Conservation (phyloP, 1,284 basidiomycete genomes). For the Marasmius tenuissimus region DNA sequence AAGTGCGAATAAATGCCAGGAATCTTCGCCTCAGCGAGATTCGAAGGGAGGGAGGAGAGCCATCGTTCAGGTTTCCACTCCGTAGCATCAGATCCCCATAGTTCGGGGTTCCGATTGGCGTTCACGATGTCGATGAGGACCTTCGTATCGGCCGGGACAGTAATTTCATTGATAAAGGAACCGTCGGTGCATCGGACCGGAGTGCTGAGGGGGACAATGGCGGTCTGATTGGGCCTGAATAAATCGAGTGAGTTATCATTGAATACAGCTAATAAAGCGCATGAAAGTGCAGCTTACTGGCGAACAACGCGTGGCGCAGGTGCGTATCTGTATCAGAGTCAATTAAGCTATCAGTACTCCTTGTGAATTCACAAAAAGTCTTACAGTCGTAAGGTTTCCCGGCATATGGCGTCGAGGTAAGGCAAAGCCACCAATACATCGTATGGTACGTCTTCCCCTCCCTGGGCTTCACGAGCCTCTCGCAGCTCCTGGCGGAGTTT, state of each 20-base stretch:
- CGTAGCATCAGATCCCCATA: conserved; percentile 34
- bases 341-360: neutral
- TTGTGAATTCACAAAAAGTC: neutral
- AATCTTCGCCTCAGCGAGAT: conserved; percentile 7
- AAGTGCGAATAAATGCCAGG: conserved; percentile 16
- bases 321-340: conserved; percentile 13
- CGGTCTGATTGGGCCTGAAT: conserved; percentile 18
- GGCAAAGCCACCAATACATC: conserved; percentile 31
- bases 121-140: conserved; percentile 26
- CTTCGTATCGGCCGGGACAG: conserved; percentile 24
- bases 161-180: conserved; percentile 22
- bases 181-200: conserved; percentile 25
- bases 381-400: conserved; percentile 30
- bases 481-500: conserved; percentile 23
- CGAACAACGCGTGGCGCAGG: conserved; percentile 14
- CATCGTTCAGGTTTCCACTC: conserved; percentile 37
- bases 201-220: conserved; percentile 20
- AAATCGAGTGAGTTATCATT: neutral
- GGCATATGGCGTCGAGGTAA: conserved; percentile 33
- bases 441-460: conserved; percentile 19
- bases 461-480: conserved; percentile 11
- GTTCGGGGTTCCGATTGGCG: conserved; percentile 25
- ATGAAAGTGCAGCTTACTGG: conserved; percentile 4
- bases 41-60: conserved; percentile 26
- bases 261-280: neutral